Evolutionary conservation across 768 basidiomycete species (phyloP), one percentile per base, ranked within the genome.

Genomic region (Naganishia kalamii): DNA sequence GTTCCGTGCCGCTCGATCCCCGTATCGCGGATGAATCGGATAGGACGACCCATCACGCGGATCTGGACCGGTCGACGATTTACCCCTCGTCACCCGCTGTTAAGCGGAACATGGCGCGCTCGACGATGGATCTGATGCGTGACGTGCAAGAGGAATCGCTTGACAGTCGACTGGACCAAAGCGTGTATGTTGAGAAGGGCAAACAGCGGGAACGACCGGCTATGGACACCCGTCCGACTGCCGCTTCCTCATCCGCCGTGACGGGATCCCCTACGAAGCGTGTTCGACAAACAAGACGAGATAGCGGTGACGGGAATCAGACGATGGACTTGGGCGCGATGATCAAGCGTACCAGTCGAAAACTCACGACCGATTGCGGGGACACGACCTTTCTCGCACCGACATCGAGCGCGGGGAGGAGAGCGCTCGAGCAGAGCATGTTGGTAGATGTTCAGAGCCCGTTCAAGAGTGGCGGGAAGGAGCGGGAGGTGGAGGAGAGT

Each of bases 41-140:
- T 11, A 11, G 27, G 3, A 57, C 32, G 23, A 11, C 21, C 37
- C 27, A 35, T 3, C 37, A 40, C 3, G 5, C 8, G 8, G 30
- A 32, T 6, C 49, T 52, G 32, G 35, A 57, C 19, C 54, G 54
- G 5, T 57, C 54, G 19, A 57, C 54, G 11, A 57, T 57, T 27
- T 57, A 57, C 37, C 54, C 54, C 12, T 57, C 54, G 3, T 57
- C 54, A 3, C 54, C 54, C 13, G 54, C 54, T 35, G 54, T 57
- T 3, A 37, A 23, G 37, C 17, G 54, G 17, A 57, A 57, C 23
- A 57, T 57, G 54, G 54, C 12, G 21, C 27, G 23, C 12, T 17
- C 37, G 54, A 57, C 21, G 3, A 25, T 57, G 4, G 54, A 57
- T 40, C 17, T 57, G 10, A 25, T 57, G 37, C 13, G 6, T n/a